Percentiles rank a stretch among this genome's conserved stretches.
phyloP scores from a whole-genome alignment of 176 grass and related monocot genomes.

The Secale cereale region DNA sequence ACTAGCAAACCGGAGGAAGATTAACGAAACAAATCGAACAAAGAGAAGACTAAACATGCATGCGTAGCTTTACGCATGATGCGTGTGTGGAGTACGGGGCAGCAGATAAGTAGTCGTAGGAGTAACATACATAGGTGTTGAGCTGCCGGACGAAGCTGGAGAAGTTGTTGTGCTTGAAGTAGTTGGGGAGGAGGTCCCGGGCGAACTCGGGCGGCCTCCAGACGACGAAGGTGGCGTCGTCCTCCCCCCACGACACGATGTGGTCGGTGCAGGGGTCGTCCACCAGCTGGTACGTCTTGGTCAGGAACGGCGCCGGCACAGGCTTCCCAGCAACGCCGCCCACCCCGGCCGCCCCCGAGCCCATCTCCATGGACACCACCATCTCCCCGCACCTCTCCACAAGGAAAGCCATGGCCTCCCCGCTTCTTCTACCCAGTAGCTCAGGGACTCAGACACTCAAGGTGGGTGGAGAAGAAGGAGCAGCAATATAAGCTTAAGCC shows the following conservation, averaged over 20 bases:
- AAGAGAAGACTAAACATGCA: background rate
- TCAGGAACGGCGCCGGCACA: constrained; percentile 89
- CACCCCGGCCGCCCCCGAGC: constrained; percentile 9
- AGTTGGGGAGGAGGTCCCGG: constrained; percentile 87
- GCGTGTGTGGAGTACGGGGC: too few relatives aligned
- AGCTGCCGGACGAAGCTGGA: constrained; percentile 98
- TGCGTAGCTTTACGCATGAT: background rate
- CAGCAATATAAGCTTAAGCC: constrained; percentile 15
- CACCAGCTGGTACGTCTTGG: constrained; percentile 96
- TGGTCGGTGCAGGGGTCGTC: constrained; percentile 97
- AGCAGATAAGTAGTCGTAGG: too few relatives aligned
- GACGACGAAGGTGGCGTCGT: constrained; percentile 89
- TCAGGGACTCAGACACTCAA: background rate
- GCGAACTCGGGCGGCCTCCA: constrained; percentile 88
- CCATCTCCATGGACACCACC: constrained; percentile 64
- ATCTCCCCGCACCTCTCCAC: constrained; percentile 75
- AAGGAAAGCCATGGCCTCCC: constrained; percentile 50
- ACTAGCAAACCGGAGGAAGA: background rate
- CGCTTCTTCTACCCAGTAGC: background rate
- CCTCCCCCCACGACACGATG: constrained; percentile 95
- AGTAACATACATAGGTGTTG: constrained; percentile 88
- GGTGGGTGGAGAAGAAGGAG: background rate
- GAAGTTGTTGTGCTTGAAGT: constrained; percentile 99
- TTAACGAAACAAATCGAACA: background rate
- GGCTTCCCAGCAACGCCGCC: constrained; percentile 24